Evolutionary conservation across 1,139 yeast genomes (phyloP), one percentile per base, ranked within the genome.

Genomic region (Kurtzmaniella quercitrusa): DNA sequence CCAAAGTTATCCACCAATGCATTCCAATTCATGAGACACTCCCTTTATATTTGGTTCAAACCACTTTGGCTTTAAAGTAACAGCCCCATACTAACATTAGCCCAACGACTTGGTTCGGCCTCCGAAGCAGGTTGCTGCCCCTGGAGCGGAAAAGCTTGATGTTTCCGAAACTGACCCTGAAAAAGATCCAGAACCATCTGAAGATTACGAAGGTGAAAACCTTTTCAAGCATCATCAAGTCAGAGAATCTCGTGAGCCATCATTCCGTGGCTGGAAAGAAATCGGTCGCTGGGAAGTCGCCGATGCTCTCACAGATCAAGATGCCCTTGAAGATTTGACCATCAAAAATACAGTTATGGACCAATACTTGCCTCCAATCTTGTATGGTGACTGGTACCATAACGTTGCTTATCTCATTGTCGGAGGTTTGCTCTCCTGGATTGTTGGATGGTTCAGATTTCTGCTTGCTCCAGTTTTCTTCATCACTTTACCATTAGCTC

Each of bases 341-440:
- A 74, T 84, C 33, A 75, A 77, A 36, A 78, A 87, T 8, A 87
- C 96, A 0, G 55, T 83, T 38, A 76, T 88, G 48, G 93, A 86
- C 54, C 73, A 77, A 46, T 78, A 82, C 54, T 66, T 91, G 42
- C 93, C 95, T 2, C 82, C 84, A 26, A 70, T 65, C 26, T 76
- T 79, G 11, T 88, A 85, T 54, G 98, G 98, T 43, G 97, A 93
- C 56, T 93, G 98, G 98, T 93, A 84, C 59, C 98, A 93, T 60
- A 84, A 85, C 48, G 82, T 85, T 14, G 96, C 78, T 0, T 74
- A 80, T 38, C 68, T 88, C 49, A 65, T 84, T 22, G 63, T 75
- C 6, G 87, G 86, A 2, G 89, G 84, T 0, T 57, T 84, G 12
- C 60, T 84, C 17, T 86, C 95, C 2, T 91, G 94, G 84, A 50